phyloP scores from a whole-genome alignment of 768 basidiomycete genomes.

The Trametes coccinea region DNA sequence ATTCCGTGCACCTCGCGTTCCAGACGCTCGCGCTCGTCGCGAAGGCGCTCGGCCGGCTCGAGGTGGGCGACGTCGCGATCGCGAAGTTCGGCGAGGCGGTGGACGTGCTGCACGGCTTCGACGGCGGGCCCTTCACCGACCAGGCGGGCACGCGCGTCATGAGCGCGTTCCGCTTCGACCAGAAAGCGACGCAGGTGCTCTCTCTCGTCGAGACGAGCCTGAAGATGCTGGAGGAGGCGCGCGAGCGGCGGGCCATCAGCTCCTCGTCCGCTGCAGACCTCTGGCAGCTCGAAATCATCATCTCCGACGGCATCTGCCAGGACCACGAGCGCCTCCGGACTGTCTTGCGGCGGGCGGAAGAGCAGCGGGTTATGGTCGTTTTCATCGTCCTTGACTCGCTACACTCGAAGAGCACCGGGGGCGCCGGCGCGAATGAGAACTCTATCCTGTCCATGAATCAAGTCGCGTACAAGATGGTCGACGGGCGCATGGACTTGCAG shows the following conservation, averaged over 20 bases:
- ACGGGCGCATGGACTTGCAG: constrained; percentile 83
- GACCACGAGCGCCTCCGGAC: constrained; percentile 86
- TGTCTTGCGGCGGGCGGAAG: constrained; percentile 80
- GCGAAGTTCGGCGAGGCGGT: constrained; percentile 88
- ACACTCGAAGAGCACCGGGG: constrained; percentile 43
- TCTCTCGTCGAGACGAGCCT: constrained; percentile 80
- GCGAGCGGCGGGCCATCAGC: constrained; percentile 61
- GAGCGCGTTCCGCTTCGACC: constrained; percentile 84
- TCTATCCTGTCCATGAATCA: constrained; percentile 95
- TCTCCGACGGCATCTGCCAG: constrained; percentile 98
- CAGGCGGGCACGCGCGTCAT: constrained; percentile 80
- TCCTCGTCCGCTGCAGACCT: constrained; percentile 76
- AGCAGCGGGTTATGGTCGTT: constrained; percentile 91
- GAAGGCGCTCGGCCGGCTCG: constrained; percentile 86
- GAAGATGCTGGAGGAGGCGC: constrained; percentile 69
- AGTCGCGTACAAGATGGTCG: constrained; percentile 80
- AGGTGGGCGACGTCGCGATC: constrained; percentile 92
- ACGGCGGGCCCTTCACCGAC: constrained; percentile 78
- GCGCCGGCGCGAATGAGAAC: constrained; percentile 33
- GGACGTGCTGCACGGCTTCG: constrained; percentile 87
- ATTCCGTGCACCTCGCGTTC: constrained; percentile 90
- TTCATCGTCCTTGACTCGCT: constrained; percentile 95
- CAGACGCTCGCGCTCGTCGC: constrained; percentile 91
- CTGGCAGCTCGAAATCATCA: constrained; percentile 98
- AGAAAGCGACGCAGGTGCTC: constrained; percentile 85